Evolutionary conservation across 345 rosid genomes (phyloP).

Genomic region (Eucalyptus caleyi): DNA sequence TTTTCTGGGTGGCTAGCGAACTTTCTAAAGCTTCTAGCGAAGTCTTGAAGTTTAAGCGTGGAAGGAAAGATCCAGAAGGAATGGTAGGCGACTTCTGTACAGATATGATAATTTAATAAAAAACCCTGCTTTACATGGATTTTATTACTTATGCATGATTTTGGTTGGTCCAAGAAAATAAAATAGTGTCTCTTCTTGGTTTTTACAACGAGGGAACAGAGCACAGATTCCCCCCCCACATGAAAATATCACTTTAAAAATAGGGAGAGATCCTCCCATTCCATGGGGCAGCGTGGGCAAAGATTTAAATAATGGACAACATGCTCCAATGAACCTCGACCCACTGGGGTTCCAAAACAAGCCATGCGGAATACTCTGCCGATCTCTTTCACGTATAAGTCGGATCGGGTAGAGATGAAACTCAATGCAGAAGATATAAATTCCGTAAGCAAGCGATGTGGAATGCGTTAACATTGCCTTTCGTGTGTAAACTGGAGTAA

Average conservation of each 20-base stretch:
- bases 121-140: neutral
- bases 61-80: neutral
- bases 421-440: neutral
- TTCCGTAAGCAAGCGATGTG: neutral
- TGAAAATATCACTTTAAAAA: neutral
- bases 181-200: neutral
- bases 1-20: neutral
- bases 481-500: neutral
- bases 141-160: neutral
- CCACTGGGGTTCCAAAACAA: neutral
- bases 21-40: neutral
- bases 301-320: neutral
- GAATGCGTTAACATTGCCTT: neutral
- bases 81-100: neutral
- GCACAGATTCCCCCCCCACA: neutral
- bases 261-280: neutral
- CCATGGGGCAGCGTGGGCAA: neutral
- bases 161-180: neutral
- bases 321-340: neutral
- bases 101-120: neutral
- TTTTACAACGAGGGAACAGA: neutral
- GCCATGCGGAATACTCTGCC: neutral
- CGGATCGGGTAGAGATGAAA: neutral
- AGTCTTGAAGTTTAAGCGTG: neutral
- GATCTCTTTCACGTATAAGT: neutral